Evolutionary conservation across 2,329 filamentous ascomycete genomes (phyloP).

Genomic region (Aschersonia sp.): DNA sequence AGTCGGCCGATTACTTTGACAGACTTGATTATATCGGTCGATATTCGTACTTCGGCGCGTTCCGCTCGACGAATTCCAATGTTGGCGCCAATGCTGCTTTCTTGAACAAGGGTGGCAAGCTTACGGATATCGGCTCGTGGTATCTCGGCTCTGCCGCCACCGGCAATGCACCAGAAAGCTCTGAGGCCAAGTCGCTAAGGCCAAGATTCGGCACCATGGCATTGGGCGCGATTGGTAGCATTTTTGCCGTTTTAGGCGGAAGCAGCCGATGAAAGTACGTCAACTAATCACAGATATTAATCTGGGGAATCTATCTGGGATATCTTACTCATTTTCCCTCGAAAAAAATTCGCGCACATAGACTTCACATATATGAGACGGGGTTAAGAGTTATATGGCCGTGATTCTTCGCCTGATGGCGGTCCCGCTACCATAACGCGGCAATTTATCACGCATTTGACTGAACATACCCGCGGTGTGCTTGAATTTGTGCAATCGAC

Average conservation of each 20-base stretch:
- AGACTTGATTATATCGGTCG: conserved; percentile 37
- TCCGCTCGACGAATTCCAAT: conserved; percentile 55
- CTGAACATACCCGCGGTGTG: not conserved
- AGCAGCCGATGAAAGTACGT: no score
- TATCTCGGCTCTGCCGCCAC: conserved; percentile 49
- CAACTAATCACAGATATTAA: no score
- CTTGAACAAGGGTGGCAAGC: conserved; percentile 48
- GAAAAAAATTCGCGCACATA: no score
- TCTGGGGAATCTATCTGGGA: no score
- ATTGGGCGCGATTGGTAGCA: conserved; percentile 1
- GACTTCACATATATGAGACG: no score
- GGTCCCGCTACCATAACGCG: no score
- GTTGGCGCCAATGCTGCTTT: conserved; percentile 61
- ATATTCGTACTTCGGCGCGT: conserved; percentile 67
- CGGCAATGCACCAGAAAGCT: conserved; percentile 23
- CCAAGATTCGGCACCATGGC: conserved; percentile 1
- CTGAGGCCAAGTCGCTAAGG: conserved; percentile 2
- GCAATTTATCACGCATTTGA: not conserved
- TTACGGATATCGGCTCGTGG: conserved; percentile 66
- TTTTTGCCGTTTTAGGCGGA: not conserved
- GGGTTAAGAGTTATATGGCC: no score
- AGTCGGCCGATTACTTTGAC: conserved; percentile 52
- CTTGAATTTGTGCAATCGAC: not conserved
- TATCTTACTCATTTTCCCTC: no score
- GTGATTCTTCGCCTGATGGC: no score